These are phyloP conservation scores for Pythium coloratum DNA, from an alignment of 352 stramenopile species.

Conservation along the genomic window DNA sequence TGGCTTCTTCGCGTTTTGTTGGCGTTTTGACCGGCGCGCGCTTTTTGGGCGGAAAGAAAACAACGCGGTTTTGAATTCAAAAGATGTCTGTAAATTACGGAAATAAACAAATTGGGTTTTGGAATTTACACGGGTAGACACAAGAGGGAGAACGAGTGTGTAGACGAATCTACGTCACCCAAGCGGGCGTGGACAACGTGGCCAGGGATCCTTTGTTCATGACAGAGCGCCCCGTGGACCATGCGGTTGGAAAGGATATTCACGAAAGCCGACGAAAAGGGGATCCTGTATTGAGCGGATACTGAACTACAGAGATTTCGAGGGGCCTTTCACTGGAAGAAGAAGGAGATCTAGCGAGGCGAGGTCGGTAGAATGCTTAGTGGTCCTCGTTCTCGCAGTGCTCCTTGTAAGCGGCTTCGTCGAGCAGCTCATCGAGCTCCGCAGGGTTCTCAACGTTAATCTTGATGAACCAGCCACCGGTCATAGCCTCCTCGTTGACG, in stretches of 20 bases:
- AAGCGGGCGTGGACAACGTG: not conserved
- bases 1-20: not conserved
- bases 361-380: constrained; percentile 34
- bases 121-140: not conserved
- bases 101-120: not conserved
- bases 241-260: not conserved
- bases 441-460: constrained; percentile 74
- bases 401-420: constrained; percentile 85
- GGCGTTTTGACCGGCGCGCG: not conserved
- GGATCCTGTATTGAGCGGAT: not conserved
- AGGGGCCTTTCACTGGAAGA: not conserved
- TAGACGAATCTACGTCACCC: not conserved
- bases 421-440: constrained; percentile 79
- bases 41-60: not conserved
- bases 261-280: not conserved
- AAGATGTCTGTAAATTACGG: not conserved
- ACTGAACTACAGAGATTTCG: not conserved
- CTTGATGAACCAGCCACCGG: constrained; percentile 89
- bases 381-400: constrained; percentile 86
- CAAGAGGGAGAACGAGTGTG: not conserved
- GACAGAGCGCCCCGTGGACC: no score
- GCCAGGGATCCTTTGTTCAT: not conserved
- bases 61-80: not conserved
- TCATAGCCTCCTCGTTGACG: constrained; percentile 88
- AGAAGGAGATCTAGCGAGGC: not conserved